These are phyloP conservation scores for Pelargonium citronellum DNA, from an alignment of 441 rosid species.

Conservation along the genomic window DNA sequence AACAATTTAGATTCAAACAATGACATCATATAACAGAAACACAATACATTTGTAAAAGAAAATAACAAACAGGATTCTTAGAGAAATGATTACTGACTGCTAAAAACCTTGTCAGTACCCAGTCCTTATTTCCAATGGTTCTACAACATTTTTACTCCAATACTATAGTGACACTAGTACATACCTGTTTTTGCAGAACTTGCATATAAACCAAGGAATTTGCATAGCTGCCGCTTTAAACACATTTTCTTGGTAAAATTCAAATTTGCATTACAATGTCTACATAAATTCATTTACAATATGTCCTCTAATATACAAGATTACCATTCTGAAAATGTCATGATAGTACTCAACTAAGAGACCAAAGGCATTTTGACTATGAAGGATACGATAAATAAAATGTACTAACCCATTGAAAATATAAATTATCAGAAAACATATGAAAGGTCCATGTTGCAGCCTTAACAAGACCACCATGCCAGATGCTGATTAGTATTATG, in stretches of 20 bases:
- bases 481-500: background rate
- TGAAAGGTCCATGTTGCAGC: background rate
- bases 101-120: background rate
- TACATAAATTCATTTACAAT: background rate
- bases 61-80: background rate
- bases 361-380: too few relatives aligned
- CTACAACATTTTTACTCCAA: background rate
- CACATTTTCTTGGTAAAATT: background rate
- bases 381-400: too few relatives aligned
- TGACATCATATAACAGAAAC: background rate
- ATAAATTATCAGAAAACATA: background rate
- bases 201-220: background rate
- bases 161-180: background rate
- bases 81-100: background rate
- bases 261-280: background rate
- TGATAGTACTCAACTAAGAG: too few relatives aligned
- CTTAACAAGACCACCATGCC: background rate
- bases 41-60: background rate
- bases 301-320: background rate
- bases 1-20: conserved; percentile 19
- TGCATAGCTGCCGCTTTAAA: background rate
- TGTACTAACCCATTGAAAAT: too few relatives aligned
- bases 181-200: background rate
- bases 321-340: background rate
- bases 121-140: background rate